Evolutionary conservation across 352 stramenopile genomes (phyloP).

Genomic region (Pythium phragmitis): DNA sequence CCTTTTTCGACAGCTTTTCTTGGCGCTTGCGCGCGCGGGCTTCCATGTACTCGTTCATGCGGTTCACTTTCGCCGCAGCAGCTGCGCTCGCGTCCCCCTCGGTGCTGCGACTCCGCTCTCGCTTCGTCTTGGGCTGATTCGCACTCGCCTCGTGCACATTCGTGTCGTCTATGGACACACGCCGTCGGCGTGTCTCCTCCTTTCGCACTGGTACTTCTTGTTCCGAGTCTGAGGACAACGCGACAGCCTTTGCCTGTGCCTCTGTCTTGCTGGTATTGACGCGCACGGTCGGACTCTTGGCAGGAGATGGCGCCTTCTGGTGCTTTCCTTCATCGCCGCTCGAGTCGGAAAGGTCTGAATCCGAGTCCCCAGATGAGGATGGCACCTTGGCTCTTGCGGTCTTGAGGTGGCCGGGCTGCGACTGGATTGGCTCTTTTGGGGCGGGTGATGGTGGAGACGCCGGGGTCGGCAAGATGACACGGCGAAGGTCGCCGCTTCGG

Average conservation of each 20-base stretch:
- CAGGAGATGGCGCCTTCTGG: not conserved
- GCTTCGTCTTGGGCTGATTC: constrained; percentile 13
- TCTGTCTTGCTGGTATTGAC: not conserved
- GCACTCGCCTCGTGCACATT: not conserved
- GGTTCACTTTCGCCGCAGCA: constrained; percentile 46
- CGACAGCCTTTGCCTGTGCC: not conserved
- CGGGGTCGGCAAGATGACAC: constrained; percentile 19
- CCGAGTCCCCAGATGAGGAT: constrained; percentile 17
- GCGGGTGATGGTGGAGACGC: constrained; percentile 2
- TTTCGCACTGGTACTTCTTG: not conserved
- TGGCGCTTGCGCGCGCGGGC: constrained; percentile 70
- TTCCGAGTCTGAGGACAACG: constrained; percentile 6
- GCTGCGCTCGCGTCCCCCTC: constrained; percentile 25
- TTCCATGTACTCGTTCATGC: constrained; percentile 91
- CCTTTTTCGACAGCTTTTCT: constrained; percentile 75
- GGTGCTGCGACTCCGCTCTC: constrained; percentile 26
- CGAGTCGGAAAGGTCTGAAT: constrained; percentile 16
- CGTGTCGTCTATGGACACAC: not conserved
- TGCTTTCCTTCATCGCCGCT: constrained; percentile 1
- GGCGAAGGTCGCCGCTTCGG: constrained; percentile 23
- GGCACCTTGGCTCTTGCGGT: not conserved
- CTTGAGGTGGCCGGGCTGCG: not conserved
- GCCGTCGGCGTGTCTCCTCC: not conserved
- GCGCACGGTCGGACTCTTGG: not conserved
- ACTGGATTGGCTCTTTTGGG: not conserved